Evolutionary conservation across 179 eudicot species (phyloP), one percentile per base, ranked within the genome.

Genomic region (Beta corolliflora): DNA sequence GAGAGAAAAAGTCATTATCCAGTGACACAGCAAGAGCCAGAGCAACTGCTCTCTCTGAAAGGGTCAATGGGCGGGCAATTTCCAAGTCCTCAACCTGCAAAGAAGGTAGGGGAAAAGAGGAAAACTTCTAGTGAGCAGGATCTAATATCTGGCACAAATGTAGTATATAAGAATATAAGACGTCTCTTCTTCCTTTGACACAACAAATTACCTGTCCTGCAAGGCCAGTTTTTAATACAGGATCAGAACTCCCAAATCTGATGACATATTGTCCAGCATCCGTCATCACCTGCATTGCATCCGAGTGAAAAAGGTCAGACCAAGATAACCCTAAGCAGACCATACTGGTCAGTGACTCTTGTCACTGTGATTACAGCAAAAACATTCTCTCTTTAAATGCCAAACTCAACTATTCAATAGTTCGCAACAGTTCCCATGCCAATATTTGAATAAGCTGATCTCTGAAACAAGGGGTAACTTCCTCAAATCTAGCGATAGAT

Each of bases 221-320:
- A 84, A 82, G 88, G 70, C 84, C 89, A 50, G 83, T 75, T 75
- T 82, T 84, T 59, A 81, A 56, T 67, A 58, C 77, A 31, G 90
- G 79, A 84, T 88, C 90, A 60, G 92, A 82, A 81, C 85, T 89
- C 60, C 99, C 99, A 88, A 94, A 96, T 70, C 97, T 91, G 76
- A 96, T 96, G 75, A 87, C 97, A 85, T 96, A 96, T 78, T 96
- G 98, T 82, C 99, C 99, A 82, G 99, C 99, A 90, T 96, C 99
- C 50, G 99, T 94, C 81, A 96, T 89, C 64, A 96, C 78, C 99
- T 96, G 87, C 78, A 89, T 53, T 73, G 71, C 59, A 81, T 29
- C 64, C 21, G 66, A 64, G 45, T 15, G 59, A 63, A 68, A 55
- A 45, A 41, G 31, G 19, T 80, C 50, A 85, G 36, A 14, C 73